Conservation (phyloP, 83 land plant genomes). For the Diphasiastrum complanatum region DNA sequence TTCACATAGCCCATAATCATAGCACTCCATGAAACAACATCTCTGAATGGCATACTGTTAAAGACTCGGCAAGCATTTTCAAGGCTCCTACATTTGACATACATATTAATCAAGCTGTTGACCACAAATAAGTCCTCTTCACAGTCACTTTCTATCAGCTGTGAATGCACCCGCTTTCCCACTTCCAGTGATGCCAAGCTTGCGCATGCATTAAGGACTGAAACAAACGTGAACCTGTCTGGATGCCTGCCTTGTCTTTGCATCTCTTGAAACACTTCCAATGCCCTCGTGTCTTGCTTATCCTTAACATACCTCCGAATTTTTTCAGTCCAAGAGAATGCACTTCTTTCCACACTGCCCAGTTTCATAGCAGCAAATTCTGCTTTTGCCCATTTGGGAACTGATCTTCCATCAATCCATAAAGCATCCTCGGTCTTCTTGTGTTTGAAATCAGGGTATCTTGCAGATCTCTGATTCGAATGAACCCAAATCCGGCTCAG, state of each 20-base stretch:
- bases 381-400: too few species aligned
- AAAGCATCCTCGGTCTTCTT: too few species aligned
- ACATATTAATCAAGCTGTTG: constrained; percentile 38
- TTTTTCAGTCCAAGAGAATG: background rate
- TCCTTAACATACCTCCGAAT: constrained; percentile 31
- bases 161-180: constrained; percentile 29
- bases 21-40: too few species aligned
- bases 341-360: too few species aligned
- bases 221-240: constrained; percentile 43
- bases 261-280: constrained; percentile 40
- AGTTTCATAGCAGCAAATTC: too few species aligned
- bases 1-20: constrained; percentile 38
- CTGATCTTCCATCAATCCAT: too few species aligned
- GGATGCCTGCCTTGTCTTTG: constrained; percentile 14
- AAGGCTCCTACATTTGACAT: constrained; percentile 24
- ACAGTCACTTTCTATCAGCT: constrained; percentile 22
- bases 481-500: too few species aligned
- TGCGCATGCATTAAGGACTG: constrained; percentile 41
- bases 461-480: too few species aligned
- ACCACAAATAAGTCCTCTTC: constrained; percentile 26
- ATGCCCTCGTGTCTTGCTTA: constrained; percentile 29
- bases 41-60: too few species aligned
- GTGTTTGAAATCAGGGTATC: too few species aligned
- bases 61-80: constrained; percentile 4
- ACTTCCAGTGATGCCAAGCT: constrained; percentile 35